Percentiles rank a stretch among this genome's conserved stretches.
Evolutionary conservation across 2,329 filamentous ascomycete genomes (phyloP).

Genomic region (Arthroderma sp.): DNA sequence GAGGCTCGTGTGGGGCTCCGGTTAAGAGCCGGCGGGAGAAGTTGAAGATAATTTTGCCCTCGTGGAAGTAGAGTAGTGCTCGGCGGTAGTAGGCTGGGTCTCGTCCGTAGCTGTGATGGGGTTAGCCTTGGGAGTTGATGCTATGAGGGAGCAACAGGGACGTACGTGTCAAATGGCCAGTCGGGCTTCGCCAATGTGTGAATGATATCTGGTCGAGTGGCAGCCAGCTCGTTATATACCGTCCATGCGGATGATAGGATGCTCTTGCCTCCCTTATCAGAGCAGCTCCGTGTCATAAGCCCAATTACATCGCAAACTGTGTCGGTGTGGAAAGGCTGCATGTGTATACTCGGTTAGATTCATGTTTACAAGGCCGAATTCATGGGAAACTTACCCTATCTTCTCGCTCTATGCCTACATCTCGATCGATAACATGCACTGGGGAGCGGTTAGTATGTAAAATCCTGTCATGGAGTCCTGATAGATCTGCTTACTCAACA

Average conservation of each 20-base stretch:
- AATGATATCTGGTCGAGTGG: slow-evolving; percentile 40
- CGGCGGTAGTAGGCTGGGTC: slow-evolving; percentile 21
- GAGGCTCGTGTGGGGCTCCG: slow-evolving; percentile 31
- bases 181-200: slow-evolving; percentile 33
- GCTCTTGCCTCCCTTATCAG: slow-evolving; percentile 38
- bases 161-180: slow-evolving; percentile 37
- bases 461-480: no score
- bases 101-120: neutral
- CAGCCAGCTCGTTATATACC: slow-evolving; percentile 43
- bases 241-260: slow-evolving; percentile 41
- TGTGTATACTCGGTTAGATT: no score
- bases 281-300: slow-evolving; percentile 33
- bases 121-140: neutral
- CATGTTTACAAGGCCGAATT: no score
- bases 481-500: neutral
- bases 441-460: no score
- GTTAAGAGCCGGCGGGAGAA: slow-evolving; percentile 49
- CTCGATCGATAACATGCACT: no score
- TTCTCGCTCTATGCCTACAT: no score
- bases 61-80: slow-evolving; percentile 34
- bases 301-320: slow-evolving; percentile 40
- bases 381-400: no score
- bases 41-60: slow-evolving; percentile 46
- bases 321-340: slow-evolving; percentile 43
- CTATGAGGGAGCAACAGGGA: neutral